Evolutionary conservation across 208 protist species (phyloP).

Genomic region (Leishmania tarentolae): DNA sequence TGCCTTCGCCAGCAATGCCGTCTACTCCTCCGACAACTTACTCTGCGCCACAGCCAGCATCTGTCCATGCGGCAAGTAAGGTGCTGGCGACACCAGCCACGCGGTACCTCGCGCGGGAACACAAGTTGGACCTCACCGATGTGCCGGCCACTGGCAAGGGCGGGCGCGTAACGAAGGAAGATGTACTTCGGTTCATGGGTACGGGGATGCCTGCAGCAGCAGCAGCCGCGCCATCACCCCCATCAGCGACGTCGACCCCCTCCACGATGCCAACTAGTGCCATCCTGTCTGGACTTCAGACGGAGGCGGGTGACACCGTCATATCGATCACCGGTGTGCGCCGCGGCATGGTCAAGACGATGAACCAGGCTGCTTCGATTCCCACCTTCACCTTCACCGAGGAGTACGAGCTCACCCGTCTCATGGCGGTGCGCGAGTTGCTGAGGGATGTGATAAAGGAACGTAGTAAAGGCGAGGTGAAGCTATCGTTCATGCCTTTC

Average conservation of each 20-base stretch:
- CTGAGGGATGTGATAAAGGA: constrained; percentile 52
- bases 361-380: constrained; percentile 86
- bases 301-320: constrained; percentile 33
- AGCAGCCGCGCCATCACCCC: neutral
- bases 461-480: constrained; percentile 28
- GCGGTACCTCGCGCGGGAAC: constrained; percentile 80
- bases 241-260: constrained; percentile 1
- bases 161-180: constrained; percentile 93
- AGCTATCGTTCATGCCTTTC: constrained; percentile 94
- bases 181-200: constrained; percentile 57
- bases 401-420: constrained; percentile 82
- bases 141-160: constrained; percentile 73
- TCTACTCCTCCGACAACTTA: neutral
- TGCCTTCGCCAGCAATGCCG: neutral
- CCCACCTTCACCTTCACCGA: constrained; percentile 93
- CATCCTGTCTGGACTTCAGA: neutral
- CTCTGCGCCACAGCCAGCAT: neutral
- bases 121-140: constrained; percentile 75
- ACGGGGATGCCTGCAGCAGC: neutral
- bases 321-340: constrained; percentile 55
- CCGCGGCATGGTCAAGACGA: constrained; percentile 93
- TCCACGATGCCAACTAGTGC: neutral
- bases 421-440: constrained; percentile 55
- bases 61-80: constrained; percentile 22
- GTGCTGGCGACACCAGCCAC: constrained; percentile 92